Evolutionary conservation across 345 rosid species (phyloP).

Genomic region (Brassica incana): DNA sequence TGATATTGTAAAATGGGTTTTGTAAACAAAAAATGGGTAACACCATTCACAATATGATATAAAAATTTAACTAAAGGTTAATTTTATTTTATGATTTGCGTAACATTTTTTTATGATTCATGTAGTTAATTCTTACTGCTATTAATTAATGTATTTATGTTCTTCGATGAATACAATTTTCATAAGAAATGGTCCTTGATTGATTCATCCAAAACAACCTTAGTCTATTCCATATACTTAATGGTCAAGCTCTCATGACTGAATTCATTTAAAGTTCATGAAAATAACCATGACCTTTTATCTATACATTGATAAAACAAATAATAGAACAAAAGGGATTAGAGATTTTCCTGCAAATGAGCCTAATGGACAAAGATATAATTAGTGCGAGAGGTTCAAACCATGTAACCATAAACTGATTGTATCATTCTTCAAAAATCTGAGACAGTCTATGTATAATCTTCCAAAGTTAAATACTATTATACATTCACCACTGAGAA

Average conservation of each 20-base stretch:
- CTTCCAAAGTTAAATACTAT: too few relatives aligned
- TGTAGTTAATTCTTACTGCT: background rate
- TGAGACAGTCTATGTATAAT: too few relatives aligned
- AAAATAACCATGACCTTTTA: background rate
- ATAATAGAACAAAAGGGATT: background rate
- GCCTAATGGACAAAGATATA: background rate
- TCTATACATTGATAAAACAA: background rate
- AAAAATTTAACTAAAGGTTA: background rate
- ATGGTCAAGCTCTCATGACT: too few relatives aligned
- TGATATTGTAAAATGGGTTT: background rate
- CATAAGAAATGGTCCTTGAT: background rate
- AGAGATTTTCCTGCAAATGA: too few relatives aligned
- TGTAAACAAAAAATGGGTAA: background rate
- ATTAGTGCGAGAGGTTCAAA: background rate
- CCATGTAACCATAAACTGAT: background rate
- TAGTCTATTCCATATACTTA: background rate
- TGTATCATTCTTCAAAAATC: too few relatives aligned
- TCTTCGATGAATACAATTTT: background rate
- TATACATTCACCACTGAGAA: too few relatives aligned
- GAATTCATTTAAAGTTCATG: background rate
- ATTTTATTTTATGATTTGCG: too few relatives aligned
- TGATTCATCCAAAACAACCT: background rate
- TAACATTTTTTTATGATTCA: background rate
- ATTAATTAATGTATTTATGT: too few relatives aligned
- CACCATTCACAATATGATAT: too few relatives aligned